A percentile compares a stretch with the other conserved stretches of the same genome.
Conservation (phyloP, 2,329 filamentous ascomycete species). For the Emmonsiellopsis sp. region DNA sequence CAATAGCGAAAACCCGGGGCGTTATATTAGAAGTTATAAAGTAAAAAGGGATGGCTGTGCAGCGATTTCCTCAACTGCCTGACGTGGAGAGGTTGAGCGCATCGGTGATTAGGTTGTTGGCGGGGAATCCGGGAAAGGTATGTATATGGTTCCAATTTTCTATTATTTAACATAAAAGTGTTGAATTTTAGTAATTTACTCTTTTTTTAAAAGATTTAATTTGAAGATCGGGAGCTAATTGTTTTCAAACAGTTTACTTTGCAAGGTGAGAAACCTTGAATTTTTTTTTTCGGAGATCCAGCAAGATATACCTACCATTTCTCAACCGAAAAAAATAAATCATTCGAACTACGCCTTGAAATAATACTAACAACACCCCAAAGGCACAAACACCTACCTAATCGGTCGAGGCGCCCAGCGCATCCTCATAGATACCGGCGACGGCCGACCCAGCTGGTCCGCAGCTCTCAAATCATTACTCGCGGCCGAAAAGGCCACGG, state of each 20-base stretch:
- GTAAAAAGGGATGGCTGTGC: constrained; percentile 44
- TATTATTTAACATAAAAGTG: background rate
- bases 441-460: constrained; percentile 69
- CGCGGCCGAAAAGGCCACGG: constrained; percentile 55
- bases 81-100: constrained; percentile 71
- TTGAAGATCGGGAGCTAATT: background rate
- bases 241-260: constrained; percentile 43
- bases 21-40: too few relatives aligned
- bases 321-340: background rate
- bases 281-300: too few relatives aligned
- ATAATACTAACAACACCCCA: background rate
- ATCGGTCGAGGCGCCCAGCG: constrained; percentile 65
- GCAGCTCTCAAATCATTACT: constrained; percentile 56
- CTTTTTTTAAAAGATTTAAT: background rate
- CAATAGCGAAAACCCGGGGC: too few relatives aligned
- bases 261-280: constrained; percentile 38
- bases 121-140: constrained; percentile 81
- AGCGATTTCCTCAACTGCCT: constrained; percentile 53
- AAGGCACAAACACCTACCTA: constrained; percentile 88
- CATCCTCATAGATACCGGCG: constrained; percentile 82
- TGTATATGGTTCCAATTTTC: constrained; percentile 10
- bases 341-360: background rate
- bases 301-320: background rate
- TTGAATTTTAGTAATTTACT: too few relatives aligned
- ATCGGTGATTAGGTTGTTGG: constrained; percentile 72